phyloP scores from a whole-genome alignment of 345 rosid genomes.

The Arabidopsis suecica region DNA sequence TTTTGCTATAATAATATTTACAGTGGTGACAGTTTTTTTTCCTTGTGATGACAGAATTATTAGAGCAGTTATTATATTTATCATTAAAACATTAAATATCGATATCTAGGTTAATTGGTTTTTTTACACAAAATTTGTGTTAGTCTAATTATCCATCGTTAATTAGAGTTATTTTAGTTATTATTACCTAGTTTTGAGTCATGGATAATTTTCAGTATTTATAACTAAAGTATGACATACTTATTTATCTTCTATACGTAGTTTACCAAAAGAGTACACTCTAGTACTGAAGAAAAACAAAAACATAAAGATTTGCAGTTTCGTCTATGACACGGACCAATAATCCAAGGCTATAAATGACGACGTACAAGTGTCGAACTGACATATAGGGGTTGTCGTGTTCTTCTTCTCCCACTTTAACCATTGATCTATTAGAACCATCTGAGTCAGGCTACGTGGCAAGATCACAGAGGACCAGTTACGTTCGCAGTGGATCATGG shows the following conservation, averaged over 20 bases:
- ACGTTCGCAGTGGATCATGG: slow-evolving; percentile 12
- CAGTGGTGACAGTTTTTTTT: no score
- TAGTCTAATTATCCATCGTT: no score
- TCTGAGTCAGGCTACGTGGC: slow-evolving; percentile 7
- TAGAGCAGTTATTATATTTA: no score
- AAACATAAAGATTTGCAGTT: neutral
- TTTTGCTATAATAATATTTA: no score
- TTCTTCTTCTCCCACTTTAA: neutral
- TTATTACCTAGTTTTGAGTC: no score
- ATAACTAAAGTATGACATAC: neutral
- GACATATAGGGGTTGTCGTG: neutral
- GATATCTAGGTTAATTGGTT: no score
- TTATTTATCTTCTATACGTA: neutral
- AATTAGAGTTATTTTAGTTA: no score
- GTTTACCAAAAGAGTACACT: neutral
- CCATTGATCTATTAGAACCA: neutral
- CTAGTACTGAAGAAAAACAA: neutral
- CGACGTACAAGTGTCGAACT: neutral
- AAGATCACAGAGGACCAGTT: neutral
- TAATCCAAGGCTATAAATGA: slow-evolving; percentile 1
- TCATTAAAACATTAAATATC: no score
- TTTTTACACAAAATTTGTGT: no score
- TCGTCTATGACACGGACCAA: slow-evolving; percentile 16
- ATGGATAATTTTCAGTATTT: no score
- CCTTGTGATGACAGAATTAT: no score